phyloP scores from a whole-genome alignment of 2,329 filamentous ascomycete genomes.

The Neonectria ditissima region DNA sequence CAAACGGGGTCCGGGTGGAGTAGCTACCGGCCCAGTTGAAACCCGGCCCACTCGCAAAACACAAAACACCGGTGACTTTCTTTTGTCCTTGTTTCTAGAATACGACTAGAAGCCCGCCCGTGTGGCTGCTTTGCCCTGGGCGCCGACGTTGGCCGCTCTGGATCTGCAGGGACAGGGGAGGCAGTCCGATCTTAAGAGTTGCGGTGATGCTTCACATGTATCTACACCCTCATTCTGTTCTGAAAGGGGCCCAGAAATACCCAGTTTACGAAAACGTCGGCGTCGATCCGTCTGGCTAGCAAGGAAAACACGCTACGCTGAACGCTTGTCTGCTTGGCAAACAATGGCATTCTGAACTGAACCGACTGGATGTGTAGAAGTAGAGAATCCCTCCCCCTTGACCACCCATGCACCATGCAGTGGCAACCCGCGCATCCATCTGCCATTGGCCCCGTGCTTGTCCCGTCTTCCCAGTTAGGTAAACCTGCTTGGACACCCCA shows the following conservation, averaged over 20 bases:
- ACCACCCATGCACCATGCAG: background rate
- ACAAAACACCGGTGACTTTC: too few species aligned
- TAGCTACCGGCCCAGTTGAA: slow-evolving; percentile 3
- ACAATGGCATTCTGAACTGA: background rate
- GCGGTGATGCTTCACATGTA: background rate
- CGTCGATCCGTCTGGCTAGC: background rate
- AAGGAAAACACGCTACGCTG: background rate
- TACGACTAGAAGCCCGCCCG: slow-evolving; percentile 38
- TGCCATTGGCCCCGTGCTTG: slow-evolving; percentile 17
- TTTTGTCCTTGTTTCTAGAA: slow-evolving; percentile 45
- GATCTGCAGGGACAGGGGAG: slow-evolving; percentile 7
- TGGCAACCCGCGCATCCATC: slow-evolving; percentile 1
- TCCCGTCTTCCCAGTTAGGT: slow-evolving; percentile 20
- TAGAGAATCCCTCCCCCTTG: too few species aligned
- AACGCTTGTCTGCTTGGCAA: background rate
- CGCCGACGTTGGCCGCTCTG: slow-evolving; percentile 15
- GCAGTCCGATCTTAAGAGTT: background rate
- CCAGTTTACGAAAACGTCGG: background rate
- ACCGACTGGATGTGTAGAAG: background rate
- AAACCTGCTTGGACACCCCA: slow-evolving; percentile 3
- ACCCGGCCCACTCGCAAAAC: slow-evolving; percentile 22
- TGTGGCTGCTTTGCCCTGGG: background rate
- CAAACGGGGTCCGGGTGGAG: slow-evolving; percentile 14
- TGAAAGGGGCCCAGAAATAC: background rate
- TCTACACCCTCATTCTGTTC: background rate